phyloP scores from a whole-genome alignment of 2,329 filamentous ascomycete species.

The Monosporascus sp. region DNA sequence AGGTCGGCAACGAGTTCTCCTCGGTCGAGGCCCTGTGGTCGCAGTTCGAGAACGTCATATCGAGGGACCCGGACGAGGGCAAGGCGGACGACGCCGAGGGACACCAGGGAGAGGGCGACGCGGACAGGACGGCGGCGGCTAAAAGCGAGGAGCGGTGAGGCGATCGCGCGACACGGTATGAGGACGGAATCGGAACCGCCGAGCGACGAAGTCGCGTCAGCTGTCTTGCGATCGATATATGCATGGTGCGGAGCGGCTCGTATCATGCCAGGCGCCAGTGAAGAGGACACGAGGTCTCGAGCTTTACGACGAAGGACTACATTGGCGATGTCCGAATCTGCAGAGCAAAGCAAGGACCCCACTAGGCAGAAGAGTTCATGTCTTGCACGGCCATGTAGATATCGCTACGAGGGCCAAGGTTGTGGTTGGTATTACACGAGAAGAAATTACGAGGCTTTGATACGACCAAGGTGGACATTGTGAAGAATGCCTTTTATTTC shows the following conservation, averaged over 20 bases:
- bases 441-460: too few relatives aligned
- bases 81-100: slow-evolving; percentile 19
- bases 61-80: slow-evolving; percentile 50
- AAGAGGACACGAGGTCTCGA: too few relatives aligned
- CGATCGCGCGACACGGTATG: neutral
- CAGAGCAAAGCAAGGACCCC: too few relatives aligned
- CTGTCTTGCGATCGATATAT: too few relatives aligned
- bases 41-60: slow-evolving; percentile 96
- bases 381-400: neutral
- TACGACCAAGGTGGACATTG: neutral
- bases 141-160: slow-evolving; percentile 1
- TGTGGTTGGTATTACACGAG: too few relatives aligned
- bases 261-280: too few relatives aligned
- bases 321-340: too few relatives aligned
- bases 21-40: slow-evolving; percentile 96
- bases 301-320: too few relatives aligned
- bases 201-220: neutral
- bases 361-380: too few relatives aligned
- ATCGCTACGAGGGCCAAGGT: neutral
- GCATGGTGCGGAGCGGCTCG: too few relatives aligned
- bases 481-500: neutral
- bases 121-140: neutral
- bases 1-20: slow-evolving; percentile 96
- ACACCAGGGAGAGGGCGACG: slow-evolving; percentile 20
- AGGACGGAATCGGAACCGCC: neutral